Base-by-base conservation (phyloP, 768 basidiomycete species). In the Pisolithus orientalis region DNA sequence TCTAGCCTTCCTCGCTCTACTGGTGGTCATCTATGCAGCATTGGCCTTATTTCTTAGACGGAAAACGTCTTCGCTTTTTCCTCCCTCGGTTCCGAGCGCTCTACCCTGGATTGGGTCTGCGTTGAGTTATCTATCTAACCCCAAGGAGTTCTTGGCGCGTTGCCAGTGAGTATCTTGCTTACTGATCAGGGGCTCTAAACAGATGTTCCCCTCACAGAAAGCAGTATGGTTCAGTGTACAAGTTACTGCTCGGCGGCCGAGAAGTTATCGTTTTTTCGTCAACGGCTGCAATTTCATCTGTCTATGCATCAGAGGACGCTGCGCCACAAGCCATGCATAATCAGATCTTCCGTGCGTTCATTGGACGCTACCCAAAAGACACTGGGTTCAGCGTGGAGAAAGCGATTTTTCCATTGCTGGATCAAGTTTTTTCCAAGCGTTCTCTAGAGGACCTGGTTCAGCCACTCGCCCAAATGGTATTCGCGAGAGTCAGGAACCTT, bases 401-500 rank as follows among this genome's bases (percentile, higher is more conserved):
- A 37, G 43, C 50, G 3, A 57, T 65, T 31, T 64, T 53, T 16
- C 64, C 64, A 0, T 54, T 66, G 1, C 39, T 65, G 9, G 63
- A 62, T 42, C 66, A 27, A 43, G 11, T 27, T 4, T 48, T 65
- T 25, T 64, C 63, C 0, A 54, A 21, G 3, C 57, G 46, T 32
- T 49, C 49, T 7, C 27, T 65, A 7, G 56, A 39, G 24, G 43
- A 57, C 16, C 53, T 60, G 9, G 55, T 52, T 2, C 53, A 44
- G 4, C 5, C 31, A 0, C 59, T 64, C n/a, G 59, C 62, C 5
- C 49, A 40, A 11, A 37, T 40, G 1, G 14, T 64, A 31, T 47
- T 57, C 2, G 49, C 54, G 1, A 46, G 56, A 27, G 53, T 66
- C 47, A 53, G 50, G 43, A 24, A 49, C 5, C 7, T 57, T 25